Conservation (phyloP, 75 land plant species). For the Cunninghamia lanceolata region DNA sequence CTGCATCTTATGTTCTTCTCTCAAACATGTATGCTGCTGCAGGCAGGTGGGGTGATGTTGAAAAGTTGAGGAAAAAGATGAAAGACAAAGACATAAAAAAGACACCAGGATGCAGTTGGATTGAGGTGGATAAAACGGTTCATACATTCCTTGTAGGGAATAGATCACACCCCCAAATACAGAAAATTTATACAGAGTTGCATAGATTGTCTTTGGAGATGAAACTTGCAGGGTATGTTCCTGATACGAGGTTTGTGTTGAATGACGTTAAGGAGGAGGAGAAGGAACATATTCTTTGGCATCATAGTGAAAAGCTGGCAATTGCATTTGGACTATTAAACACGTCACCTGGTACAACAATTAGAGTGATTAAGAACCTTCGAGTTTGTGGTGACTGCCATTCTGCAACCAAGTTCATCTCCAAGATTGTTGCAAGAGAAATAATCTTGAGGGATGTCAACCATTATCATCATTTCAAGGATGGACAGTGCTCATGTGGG, state of each 20-base stretch:
- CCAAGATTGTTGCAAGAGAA: neutral
- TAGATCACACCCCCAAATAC: neutral
- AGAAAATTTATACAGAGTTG: neutral
- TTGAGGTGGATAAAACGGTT: neutral
- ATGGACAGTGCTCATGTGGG: neutral
- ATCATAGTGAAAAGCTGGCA: slow-evolving; percentile 1
- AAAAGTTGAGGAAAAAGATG: neutral
- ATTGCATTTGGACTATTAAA: neutral
- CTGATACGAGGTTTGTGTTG: neutral
- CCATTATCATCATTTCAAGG: neutral
- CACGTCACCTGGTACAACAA: neutral
- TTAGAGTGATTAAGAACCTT: neutral
- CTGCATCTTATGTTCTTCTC: neutral
- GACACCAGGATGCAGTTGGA: slow-evolving; percentile 8
- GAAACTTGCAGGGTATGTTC: neutral
- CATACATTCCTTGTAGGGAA: neutral
- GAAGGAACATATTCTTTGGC: neutral
- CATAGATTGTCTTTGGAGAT: neutral
- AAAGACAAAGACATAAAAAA: neutral
- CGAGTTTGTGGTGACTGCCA: slow-evolving; percentile 1
- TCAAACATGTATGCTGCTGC: slow-evolving; percentile 10
- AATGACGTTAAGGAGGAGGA: neutral
- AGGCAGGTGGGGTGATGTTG: neutral
- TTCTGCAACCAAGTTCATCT: neutral
- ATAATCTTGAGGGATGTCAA: slow-evolving; percentile 1